These are phyloP conservation scores for Leccinum rimulosum DNA, from an alignment of 768 basidiomycete genomes.

Conservation along the genomic window DNA sequence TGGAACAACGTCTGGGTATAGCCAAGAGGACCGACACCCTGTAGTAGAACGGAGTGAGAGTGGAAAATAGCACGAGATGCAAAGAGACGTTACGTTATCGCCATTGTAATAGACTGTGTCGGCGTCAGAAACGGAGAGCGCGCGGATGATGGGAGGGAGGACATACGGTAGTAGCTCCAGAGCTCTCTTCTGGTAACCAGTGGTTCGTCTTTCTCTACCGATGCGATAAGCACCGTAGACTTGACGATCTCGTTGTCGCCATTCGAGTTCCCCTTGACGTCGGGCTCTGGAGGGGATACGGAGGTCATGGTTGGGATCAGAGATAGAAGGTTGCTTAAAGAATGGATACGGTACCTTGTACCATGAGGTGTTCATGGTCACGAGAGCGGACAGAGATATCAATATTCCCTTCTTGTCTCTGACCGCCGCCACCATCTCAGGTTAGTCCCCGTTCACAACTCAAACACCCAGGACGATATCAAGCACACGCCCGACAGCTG, in stretches of 20 bases:
- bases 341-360: neutral
- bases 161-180: conserved; percentile 74
- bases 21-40: conserved; percentile 69
- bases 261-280: conserved; percentile 4
- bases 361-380: conserved; percentile 4
- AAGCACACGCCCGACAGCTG: conserved; percentile 21
- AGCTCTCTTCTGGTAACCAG: conserved; percentile 70
- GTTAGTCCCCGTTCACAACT: neutral
- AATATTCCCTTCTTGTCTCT: neutral
- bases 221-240: conserved; percentile 36
- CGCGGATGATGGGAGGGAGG: neutral
- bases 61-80: neutral
- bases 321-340: neutral
- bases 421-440: neutral
- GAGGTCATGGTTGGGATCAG: conserved; percentile 12
- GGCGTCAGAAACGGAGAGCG: neutral
- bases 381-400: neutral
- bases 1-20: conserved; percentile 79
- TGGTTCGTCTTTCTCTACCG: conserved; percentile 54
- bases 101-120: conserved; percentile 75
- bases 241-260: conserved; percentile 10
- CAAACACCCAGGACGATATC: conserved; percentile 21
- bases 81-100: conserved; percentile 53
- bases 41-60: neutral
- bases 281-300: conserved; percentile 6